Percentiles rank a stretch among this genome's conserved stretches.
These are phyloP conservation scores for Lactuca sativa DNA, from an alignment of 129 eudicot species.

Conservation along the genomic window DNA sequence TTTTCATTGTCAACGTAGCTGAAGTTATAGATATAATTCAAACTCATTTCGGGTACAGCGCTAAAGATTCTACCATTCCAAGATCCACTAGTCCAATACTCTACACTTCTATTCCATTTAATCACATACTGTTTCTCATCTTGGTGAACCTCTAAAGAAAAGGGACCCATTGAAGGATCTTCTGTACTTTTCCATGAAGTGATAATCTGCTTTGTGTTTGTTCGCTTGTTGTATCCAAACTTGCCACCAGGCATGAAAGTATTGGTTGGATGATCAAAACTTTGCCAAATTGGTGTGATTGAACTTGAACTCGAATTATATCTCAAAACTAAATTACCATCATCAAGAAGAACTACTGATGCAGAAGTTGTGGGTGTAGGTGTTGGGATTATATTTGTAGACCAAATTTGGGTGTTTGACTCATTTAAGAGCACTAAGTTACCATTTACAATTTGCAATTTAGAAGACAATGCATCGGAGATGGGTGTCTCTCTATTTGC, in stretches of 20 bases:
- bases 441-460: constrained; percentile 40
- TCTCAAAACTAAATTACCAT: constrained; percentile 41
- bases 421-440: constrained; percentile 41
- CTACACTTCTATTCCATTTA: constrained; percentile 17
- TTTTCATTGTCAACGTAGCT: constrained; percentile 43
- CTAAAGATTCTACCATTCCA: constrained; percentile 39
- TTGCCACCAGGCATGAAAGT: constrained; percentile 44
- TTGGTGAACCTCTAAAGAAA: constrained; percentile 24
- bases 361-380: constrained; percentile 4
- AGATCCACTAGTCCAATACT: constrained; percentile 32
- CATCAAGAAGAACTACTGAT: constrained; percentile 34
- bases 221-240: constrained; percentile 33
- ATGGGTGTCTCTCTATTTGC: constrained; percentile 53
- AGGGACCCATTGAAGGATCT: constrained; percentile 37
- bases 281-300: constrained; percentile 37
- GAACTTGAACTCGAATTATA: constrained; percentile 9
- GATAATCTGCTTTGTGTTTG: constrained; percentile 6
- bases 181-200: constrained; percentile 33
- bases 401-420: constrained; percentile 41
- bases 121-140: not conserved
- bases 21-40: constrained; percentile 11
- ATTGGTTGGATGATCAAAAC: constrained; percentile 44
- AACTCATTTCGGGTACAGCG: constrained; percentile 12
- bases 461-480: constrained; percentile 28
- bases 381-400: constrained; percentile 36